Evolutionary conservation across 139 green algal species (phyloP), one percentile per base, ranked within the genome.

Genomic region (Axilococcus clingmanii): DNA sequence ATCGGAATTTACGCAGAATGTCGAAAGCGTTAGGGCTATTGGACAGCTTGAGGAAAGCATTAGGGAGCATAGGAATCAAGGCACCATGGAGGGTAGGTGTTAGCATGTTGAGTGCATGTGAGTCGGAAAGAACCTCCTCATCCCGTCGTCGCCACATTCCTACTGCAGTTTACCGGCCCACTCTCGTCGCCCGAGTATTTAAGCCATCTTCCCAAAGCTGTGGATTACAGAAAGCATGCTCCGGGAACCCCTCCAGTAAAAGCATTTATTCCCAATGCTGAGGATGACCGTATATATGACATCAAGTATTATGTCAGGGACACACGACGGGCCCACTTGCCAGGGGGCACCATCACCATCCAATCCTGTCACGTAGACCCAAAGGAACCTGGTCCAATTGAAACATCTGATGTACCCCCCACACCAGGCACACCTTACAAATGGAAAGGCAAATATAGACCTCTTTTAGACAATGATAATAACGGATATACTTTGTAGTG

Each of bases 271-370:
- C 79, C 79, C 1, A 68, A 81, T n/a, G 71, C 81, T 27, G 53
- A 71, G 25, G 32, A 53, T 0, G 55, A 78, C 24, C 42, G 68
- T 2, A 63, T 90, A 1, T 90, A 85, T 51, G 71, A 90, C 63
- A 88, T 85, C 41, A 82, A 78, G 50, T 90, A 90, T 57, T 85
- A 76, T 20, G 42, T 24, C 11, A 40, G 72, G 19, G 72, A 80
- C 57, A 48, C 46, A 8, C 37, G 68, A 29, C 54, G 72, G 15
- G 59, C 57, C 9, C 32, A 63, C 35, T 19, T 75, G 25, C 66
- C 72, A 2, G 68, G 68, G 31, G 72, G 72, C 33, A 69, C 49
- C 29, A 73, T 67, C 40, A 69, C 65, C n/a, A 34, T 69, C 15
- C 65, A 65, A 7, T 40, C 16, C 3, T 57, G 47, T 16, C 6